phyloP scores from a whole-genome alignment of 179 eudicot genomes.

The Beta macrorhiza region DNA sequence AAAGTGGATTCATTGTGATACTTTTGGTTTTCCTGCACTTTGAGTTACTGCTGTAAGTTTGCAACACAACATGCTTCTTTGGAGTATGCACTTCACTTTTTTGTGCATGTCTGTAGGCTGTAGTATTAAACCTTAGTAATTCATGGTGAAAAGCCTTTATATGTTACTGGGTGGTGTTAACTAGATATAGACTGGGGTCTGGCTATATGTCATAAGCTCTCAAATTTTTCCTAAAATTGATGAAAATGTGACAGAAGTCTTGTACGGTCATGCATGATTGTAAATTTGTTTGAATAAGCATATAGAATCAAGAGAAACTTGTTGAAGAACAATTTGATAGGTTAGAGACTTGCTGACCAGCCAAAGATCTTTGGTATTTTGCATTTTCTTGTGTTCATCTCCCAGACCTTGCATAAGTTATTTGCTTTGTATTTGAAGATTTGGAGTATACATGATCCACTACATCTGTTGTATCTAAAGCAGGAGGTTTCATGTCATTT shows the following conservation, averaged over 20 bases:
- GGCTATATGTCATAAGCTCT: background rate
- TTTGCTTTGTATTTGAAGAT: conserved; percentile 9
- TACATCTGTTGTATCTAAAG: conserved; percentile 22
- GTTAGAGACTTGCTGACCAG: background rate
- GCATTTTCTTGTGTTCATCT: background rate
- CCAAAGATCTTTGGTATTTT: background rate
- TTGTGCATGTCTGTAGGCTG: background rate
- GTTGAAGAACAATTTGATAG: background rate
- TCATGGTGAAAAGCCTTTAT: background rate
- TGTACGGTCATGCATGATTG: background rate
- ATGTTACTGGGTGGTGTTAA: background rate
- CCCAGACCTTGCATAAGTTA: background rate
- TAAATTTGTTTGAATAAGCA: background rate
- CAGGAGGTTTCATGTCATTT: conserved; percentile 93
- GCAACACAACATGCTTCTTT: background rate
- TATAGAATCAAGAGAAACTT: background rate
- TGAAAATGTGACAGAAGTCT: background rate
- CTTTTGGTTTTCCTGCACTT: background rate
- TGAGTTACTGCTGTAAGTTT: background rate
- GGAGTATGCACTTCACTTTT: background rate
- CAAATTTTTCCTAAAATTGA: background rate
- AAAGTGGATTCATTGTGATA: too few species aligned
- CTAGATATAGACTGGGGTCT: background rate
- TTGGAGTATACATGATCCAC: background rate
- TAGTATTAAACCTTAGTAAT: background rate